Evolutionary conservation across 2,329 filamentous ascomycete species (phyloP), one percentile per base, ranked within the genome.

Genomic region (Harringtonia aguacate): DNA sequence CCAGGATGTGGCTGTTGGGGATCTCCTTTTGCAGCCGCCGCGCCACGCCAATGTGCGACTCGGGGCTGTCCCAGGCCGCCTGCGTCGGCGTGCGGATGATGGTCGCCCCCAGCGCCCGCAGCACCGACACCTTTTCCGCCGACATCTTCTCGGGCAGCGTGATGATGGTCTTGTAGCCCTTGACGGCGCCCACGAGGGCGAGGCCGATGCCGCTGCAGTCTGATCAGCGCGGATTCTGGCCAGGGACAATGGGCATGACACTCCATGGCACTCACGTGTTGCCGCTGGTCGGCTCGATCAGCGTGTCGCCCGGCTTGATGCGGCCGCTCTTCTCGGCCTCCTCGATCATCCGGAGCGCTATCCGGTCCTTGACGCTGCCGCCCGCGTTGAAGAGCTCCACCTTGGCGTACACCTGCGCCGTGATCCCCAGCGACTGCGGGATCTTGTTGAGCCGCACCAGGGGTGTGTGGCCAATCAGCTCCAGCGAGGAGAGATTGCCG

Each of bases 141-240:
- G 88, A 95, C 92, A 98, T 98, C 73, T 98, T 98, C 69, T 98
- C 92, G 41, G 92, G 92, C 37, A 98, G 78, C 12, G 92, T 98
- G 63, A 98, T 98, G 66, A 98, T 97, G 34, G 89, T 94, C 66
- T 90, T 90, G 74, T 97, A 98, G 53, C 89, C 90, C 70, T 95
- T 97, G 58, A 98, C 85, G 15, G 92, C 92, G 46, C 79, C 90
- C 17, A 97, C 90, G 29, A 98, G 79, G 24, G 92, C 92, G 34
- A 98, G 74, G 20, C 92, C 92, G 53, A 98, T 98, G 53, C 92
- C 92, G 46, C 70, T 73, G 43, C 17, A 10, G 20, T n/a, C 14
- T 22, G 18, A 39, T 18, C 24, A 39, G 14, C 7, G 10, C 13
- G 22, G n/a, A 39, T 6, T 15, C n/a, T 14, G 15, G 18, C n/a